Evolutionary conservation across 805 yeast species (phyloP).

Genomic region (Candida anglica): DNA sequence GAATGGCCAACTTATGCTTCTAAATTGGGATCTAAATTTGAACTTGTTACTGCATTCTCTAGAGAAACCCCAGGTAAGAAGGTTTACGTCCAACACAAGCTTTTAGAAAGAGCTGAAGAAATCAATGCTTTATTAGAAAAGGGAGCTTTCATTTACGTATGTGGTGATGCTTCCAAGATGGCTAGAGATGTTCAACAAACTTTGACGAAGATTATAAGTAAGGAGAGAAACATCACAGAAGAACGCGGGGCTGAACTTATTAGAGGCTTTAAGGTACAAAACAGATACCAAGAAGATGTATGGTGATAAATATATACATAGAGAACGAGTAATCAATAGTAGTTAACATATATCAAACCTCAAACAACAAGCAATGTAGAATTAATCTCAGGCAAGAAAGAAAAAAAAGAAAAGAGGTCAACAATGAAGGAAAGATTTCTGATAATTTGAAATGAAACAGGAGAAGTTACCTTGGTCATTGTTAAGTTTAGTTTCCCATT

Average conservation of each 20-base stretch:
- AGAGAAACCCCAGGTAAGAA: constrained; percentile 56
- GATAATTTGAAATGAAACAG: too few relatives aligned
- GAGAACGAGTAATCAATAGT: background rate
- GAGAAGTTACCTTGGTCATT: too few relatives aligned
- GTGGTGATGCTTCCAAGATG: constrained; percentile 97
- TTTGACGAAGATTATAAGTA: constrained; percentile 56
- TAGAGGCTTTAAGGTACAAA: constrained; percentile 74
- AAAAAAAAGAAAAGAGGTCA: too few relatives aligned
- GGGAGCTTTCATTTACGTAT: constrained; percentile 90
- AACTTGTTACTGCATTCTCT: constrained; percentile 80
- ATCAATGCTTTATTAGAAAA: constrained; percentile 50
- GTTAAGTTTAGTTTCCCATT: too few relatives aligned
- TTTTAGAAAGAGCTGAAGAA: constrained; percentile 50
- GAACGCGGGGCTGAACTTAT: constrained; percentile 74
- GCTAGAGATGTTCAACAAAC: constrained; percentile 87
- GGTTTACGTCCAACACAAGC: constrained; percentile 82
- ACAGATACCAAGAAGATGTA: constrained; percentile 95
- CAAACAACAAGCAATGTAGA: background rate
- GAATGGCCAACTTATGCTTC: constrained; percentile 83
- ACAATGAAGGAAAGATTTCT: too few relatives aligned
- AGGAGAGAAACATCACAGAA: constrained; percentile 58
- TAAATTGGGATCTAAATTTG: constrained; percentile 56
- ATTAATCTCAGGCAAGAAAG: too few relatives aligned
- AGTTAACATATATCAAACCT: background rate
- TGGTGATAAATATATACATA: constrained; percentile 53